Evolutionary conservation across 345 rosid species (phyloP).

Genomic region (Turnera subulata): DNA sequence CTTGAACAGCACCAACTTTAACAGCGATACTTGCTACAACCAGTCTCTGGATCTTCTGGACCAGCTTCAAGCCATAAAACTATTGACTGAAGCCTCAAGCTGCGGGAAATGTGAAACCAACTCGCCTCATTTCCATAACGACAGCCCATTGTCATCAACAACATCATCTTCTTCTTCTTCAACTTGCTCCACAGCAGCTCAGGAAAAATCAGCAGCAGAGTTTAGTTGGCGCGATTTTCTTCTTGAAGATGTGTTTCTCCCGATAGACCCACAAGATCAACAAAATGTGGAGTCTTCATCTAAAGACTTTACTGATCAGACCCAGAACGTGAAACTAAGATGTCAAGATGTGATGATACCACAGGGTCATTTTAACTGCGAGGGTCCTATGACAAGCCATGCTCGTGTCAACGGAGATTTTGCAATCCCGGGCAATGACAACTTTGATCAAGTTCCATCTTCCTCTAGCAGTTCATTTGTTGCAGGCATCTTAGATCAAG

Average conservation of each 20-base stretch:
- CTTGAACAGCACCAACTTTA: constrained; percentile 5
- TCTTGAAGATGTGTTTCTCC: constrained; percentile 47
- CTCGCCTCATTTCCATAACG: constrained; percentile 18
- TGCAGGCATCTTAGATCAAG: constrained; percentile 58
- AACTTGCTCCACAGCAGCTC: constrained; percentile 51
- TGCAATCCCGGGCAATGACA: background rate
- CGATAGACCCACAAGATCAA: constrained; percentile 22
- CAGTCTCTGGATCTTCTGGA: constrained; percentile 56
- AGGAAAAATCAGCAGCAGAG: constrained; percentile 28
- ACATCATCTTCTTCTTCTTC: constrained; percentile 43
- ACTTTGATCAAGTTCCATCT: constrained; percentile 17
- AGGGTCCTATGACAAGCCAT: background rate
- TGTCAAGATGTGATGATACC: background rate
- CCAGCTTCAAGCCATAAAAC: constrained; percentile 71
- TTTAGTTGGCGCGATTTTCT: constrained; percentile 86
- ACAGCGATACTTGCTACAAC: background rate
- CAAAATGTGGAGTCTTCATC: constrained; percentile 29
- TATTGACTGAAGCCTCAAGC: constrained; percentile 51
- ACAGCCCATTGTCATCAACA: constrained; percentile 28
- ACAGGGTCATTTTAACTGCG: constrained; percentile 1
- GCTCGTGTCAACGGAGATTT: constrained; percentile 11
- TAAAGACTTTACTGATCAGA: constrained; percentile 17
- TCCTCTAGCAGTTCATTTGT: constrained; percentile 45
- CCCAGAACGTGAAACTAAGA: constrained; percentile 3
- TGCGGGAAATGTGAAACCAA: constrained; percentile 21